Conservation (phyloP, 2,329 filamentous ascomycete genomes). For the Sporothrix curviconia region DNA sequence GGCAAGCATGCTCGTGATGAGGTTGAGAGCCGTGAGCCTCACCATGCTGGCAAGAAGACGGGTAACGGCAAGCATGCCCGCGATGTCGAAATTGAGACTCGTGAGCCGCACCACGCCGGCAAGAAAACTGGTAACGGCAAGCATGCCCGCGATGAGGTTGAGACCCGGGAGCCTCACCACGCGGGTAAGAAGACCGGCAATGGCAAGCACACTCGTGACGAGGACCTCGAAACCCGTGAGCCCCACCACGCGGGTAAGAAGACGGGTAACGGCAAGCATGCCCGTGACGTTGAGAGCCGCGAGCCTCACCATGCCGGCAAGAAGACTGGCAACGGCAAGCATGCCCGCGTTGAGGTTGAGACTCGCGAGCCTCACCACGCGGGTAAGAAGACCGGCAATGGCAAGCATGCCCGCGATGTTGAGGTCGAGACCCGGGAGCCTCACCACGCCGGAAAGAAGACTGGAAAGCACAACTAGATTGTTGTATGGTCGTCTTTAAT, state of each 20-base stretch:
- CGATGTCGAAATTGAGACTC: constrained; percentile 13
- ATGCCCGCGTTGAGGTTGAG: neutral
- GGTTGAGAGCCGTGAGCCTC: constrained; percentile 9
- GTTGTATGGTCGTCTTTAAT: neutral
- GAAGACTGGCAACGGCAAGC: constrained; percentile 18
- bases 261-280: constrained; percentile 15
- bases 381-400: constrained; percentile 18
- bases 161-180: constrained; percentile 21
- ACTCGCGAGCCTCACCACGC: constrained; percentile 18
- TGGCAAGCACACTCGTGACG: constrained; percentile 3
- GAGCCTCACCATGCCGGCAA: constrained; percentile 21
- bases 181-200: constrained; percentile 23
- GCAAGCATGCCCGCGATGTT: constrained; percentile 7
- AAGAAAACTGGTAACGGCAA: constrained; percentile 18
- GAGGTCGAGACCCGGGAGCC: constrained; percentile 16
- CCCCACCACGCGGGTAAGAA: constrained; percentile 23
- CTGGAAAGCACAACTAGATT: constrained; percentile 7
- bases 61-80: constrained; percentile 10
- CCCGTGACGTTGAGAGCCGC: constrained; percentile 9
- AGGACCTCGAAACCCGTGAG: constrained; percentile 17
- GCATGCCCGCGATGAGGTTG: constrained; percentile 7
- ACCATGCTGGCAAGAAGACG: constrained; percentile 16
- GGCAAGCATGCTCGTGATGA: constrained; percentile 6
- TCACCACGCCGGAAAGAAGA: constrained; percentile 24
- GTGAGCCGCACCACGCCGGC: constrained; percentile 22